These are phyloP conservation scores for Sporothrix pallida DNA, from an alignment of 2,329 filamentous ascomycete genomes.

Conservation along the genomic window DNA sequence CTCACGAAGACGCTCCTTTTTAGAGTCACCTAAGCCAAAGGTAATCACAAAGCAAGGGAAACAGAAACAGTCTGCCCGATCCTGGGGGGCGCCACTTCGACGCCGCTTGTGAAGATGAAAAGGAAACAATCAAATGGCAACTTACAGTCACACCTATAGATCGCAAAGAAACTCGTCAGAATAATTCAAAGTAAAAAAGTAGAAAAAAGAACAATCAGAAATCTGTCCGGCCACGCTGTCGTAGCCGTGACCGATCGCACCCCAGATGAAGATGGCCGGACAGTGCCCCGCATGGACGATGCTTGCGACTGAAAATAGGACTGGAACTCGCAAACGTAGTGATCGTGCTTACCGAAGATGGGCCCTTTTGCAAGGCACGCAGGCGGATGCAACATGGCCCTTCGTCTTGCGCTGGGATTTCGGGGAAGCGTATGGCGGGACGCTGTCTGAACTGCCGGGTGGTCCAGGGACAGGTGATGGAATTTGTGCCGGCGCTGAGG, in stretches of 20 bases:
- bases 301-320: no score
- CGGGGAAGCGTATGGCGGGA: conserved; percentile 58
- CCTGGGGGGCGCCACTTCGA: no score
- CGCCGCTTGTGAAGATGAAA: background rate
- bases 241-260: background rate
- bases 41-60: background rate
- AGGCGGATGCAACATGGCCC: conserved; percentile 82
- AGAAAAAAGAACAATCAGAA: background rate
- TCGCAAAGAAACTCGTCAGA: background rate
- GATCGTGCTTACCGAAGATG: conserved; percentile 67
- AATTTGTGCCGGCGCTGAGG: conserved; percentile 51
- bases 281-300: no score
- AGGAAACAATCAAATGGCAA: background rate
- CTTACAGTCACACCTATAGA: conserved; percentile 34
- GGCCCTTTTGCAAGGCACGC: conserved; percentile 83
- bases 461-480: conserved; percentile 50
- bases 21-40: no score
- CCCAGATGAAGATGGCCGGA: background rate
- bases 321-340: background rate
- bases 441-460: conserved; percentile 34
- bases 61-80: background rate
- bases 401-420: conserved; percentile 73
- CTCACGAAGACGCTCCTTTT: no score
- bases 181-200: background rate
- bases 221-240: background rate